phyloP scores from a whole-genome alignment of 768 basidiomycete genomes.

The Inosperma sp. region DNA sequence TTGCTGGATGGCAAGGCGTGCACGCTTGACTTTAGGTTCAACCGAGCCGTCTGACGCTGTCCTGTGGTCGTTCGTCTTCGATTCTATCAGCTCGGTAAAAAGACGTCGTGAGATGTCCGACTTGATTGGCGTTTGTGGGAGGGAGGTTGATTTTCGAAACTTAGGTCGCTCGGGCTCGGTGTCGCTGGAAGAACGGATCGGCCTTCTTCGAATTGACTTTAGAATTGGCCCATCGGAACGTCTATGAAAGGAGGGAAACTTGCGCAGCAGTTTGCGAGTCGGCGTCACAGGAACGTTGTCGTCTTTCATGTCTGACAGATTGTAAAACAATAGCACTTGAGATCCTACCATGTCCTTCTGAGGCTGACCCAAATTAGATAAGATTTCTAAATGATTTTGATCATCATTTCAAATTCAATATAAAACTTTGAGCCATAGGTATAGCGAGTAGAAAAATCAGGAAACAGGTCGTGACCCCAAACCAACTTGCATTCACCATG shows the following conservation, averaged over 20 bases:
- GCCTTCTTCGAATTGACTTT: neutral
- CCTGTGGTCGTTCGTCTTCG: neutral
- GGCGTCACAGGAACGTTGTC: neutral
- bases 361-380: too few relatives aligned
- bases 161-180: neutral
- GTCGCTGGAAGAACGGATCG: neutral
- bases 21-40: constrained; percentile 6
- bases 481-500: too few relatives aligned
- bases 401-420: too few relatives aligned
- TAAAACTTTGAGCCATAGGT: too few relatives aligned
- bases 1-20: constrained; percentile 56
- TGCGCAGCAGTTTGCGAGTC: constrained; percentile 4
- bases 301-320: neutral
- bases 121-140: neutral
- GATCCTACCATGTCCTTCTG: too few relatives aligned
- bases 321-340: too few relatives aligned
- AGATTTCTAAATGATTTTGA: too few relatives aligned
- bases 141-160: neutral
- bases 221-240: neutral
- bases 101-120: neutral
- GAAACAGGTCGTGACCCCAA: too few relatives aligned
- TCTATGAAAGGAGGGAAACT: too few relatives aligned
- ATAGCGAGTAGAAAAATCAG: too few relatives aligned
- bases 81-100: too few relatives aligned
- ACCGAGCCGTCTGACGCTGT: neutral